A percentile compares a stretch with the other conserved stretches of the same genome.
Conservation (phyloP, 345 rosid genomes). For the Eucalyptus polybractea region DNA sequence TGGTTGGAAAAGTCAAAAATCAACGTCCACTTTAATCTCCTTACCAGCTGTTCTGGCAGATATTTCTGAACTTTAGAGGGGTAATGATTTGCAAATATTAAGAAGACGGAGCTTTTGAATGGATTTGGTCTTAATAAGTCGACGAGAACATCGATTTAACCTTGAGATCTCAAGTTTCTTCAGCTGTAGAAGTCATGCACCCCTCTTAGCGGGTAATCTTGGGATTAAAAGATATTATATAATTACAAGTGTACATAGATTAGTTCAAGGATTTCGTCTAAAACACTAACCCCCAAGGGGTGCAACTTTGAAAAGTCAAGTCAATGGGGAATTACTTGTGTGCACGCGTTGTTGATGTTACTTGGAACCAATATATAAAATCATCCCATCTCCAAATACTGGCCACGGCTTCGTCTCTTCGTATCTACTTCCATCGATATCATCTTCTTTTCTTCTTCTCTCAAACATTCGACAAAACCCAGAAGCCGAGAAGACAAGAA, state of each 20-base stretch:
- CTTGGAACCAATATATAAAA: background rate
- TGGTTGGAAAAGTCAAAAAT: background rate
- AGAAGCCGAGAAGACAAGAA: background rate
- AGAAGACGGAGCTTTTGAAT: background rate
- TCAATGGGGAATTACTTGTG: slow-evolving; percentile 2
- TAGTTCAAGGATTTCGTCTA: background rate
- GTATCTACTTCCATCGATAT: background rate
- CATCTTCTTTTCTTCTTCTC: background rate
- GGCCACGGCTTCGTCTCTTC: background rate
- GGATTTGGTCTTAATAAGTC: background rate
- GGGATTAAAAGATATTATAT: background rate
- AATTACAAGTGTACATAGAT: background rate
- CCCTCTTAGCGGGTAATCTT: background rate
- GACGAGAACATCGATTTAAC: background rate
- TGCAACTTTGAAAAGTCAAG: slow-evolving; percentile 10
- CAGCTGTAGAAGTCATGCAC: background rate
- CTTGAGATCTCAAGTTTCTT: background rate
- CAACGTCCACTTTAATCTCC: background rate
- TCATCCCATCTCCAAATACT: background rate
- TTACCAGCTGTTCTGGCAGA: background rate
- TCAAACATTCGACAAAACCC: background rate
- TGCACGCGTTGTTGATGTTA: background rate
- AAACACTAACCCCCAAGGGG: background rate
- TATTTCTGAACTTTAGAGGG: background rate
- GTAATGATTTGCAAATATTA: background rate